These are phyloP conservation scores for Erigeron canadensis DNA, from an alignment of 129 eudicot genomes.

Conservation along the genomic window DNA sequence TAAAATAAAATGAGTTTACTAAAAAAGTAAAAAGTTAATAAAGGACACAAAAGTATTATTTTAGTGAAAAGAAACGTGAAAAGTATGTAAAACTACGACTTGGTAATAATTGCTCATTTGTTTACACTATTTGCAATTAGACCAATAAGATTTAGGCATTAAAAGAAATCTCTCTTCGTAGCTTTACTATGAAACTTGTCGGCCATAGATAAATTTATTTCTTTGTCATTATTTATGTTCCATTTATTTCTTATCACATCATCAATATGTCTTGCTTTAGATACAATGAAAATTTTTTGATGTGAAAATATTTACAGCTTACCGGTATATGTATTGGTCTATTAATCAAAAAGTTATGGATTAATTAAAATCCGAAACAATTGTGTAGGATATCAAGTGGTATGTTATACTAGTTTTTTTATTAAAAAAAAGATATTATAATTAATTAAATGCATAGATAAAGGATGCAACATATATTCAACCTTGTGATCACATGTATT, in stretches of 20 bases:
- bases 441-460: too few species aligned
- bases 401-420: too few species aligned
- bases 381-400: too few species aligned
- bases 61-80: constrained; percentile 12
- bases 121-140: constrained; percentile 8
- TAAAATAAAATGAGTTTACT: not conserved
- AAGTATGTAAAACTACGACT: constrained; percentile 9
- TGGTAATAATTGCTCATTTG: constrained; percentile 6
- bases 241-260: constrained; percentile 9
- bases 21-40: not conserved
- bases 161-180: constrained; percentile 10
- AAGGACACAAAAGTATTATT: not conserved
- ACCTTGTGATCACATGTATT: too few species aligned
- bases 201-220: constrained; percentile 26
- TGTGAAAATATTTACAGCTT: too few species aligned
- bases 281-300: not conserved
- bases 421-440: too few species aligned
- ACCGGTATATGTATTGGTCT: too few species aligned
- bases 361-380: too few species aligned
- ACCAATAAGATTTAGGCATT: constrained; percentile 15
- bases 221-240: not conserved
- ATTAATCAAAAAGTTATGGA: too few species aligned
- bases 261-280: not conserved
- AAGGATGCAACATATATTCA: too few species aligned
- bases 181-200: constrained; percentile 34